A percentile compares a stretch with the other conserved stretches of the same genome.
Conservation (phyloP, 192 early-diverging fungal genomes). For the Geranomyces michiganensis region DNA sequence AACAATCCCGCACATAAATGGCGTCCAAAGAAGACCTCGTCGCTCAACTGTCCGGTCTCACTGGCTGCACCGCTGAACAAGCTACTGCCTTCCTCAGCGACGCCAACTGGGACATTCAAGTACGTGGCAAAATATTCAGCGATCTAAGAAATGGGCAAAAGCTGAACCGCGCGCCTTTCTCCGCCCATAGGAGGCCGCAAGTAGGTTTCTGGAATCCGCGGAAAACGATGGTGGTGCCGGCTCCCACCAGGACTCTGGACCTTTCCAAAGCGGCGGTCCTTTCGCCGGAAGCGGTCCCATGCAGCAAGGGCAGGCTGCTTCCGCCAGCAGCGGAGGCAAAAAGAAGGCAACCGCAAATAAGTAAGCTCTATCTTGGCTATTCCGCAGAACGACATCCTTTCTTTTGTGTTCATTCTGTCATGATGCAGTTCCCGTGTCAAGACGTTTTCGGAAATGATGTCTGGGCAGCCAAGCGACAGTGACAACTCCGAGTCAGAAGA, state of each 20-base stretch:
- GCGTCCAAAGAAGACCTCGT: conserved; percentile 15
- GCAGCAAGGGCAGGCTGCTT: neutral
- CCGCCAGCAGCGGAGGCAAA: neutral
- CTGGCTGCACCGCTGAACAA: conserved; percentile 24
- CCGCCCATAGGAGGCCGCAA: conserved; percentile 56
- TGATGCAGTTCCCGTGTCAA: conserved; percentile 27
- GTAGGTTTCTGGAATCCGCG: conserved; percentile 68
- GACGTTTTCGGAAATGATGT: conserved; percentile 33
- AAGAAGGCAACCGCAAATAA: neutral
- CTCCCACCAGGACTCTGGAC: neutral
- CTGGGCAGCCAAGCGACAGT: conserved; percentile 16
- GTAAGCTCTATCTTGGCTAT: neutral
- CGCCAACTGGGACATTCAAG: conserved; percentile 78
- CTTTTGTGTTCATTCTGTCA: neutral
- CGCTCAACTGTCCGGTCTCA: conserved; percentile 4
- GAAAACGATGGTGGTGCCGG: neutral
- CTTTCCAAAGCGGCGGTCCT: conserved; percentile 16
- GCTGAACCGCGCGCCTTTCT: neutral
- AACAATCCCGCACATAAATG: neutral
- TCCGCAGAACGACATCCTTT: neutral
- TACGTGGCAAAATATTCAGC: conserved; percentile 29
- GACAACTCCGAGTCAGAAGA: conserved; percentile 31
- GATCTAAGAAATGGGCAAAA: neutral
- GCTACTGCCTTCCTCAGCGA: conserved; percentile 63
- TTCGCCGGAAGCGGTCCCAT: conserved; percentile 1